Evolutionary conservation across 345 rosid species (phyloP), one percentile per base, ranked within the genome.

Genomic region (Geranium brycei): DNA sequence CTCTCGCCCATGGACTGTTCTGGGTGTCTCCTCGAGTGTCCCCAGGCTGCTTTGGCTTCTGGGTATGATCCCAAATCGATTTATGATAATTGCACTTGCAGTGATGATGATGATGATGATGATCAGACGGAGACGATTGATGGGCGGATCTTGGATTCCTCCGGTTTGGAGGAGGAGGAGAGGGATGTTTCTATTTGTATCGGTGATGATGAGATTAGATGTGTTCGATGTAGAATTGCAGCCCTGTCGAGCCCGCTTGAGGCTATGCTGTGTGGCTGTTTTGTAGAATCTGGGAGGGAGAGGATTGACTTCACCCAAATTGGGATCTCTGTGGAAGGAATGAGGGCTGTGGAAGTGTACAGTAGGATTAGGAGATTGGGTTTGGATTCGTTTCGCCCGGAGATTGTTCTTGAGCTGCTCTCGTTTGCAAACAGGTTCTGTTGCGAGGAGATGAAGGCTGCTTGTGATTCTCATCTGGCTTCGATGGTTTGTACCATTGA

Each of bases 401-500:
- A 74, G 74, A 78, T 85, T 61, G 82, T 86, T 53, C 75, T 93
- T 77, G 95, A 89, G 81, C 75, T 89, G 15, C 86, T 93, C 62
- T 72, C 75, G 19, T 89, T 87, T 60, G 89, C 97, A 30, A 89
- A 82, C 68, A 86, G 77, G 72, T 92, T 85, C 77, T 92, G 95
- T 68, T 92, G 98, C 58, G 95, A 87, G 64, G 91, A 83, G 73
- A 78, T 93, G 79, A 93, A 86, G 76, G 82, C 80, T 61, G 79
- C 73, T 12, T 89, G 95, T 72, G 99, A 89, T 76, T 75, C 75
- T 68, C 75, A 85, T 63, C 79, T 93, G 74, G 96, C 93, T 71
- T 82, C 90, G 10, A 61, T 80, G 17, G 83, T 87, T 58, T 57
- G 71, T 57, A 66, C 66, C 66, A 56, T 85, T 8, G 87, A 83